These are phyloP conservation scores for Candolleomyces eurysporus DNA, from an alignment of 768 basidiomycete species.

Conservation along the genomic window DNA sequence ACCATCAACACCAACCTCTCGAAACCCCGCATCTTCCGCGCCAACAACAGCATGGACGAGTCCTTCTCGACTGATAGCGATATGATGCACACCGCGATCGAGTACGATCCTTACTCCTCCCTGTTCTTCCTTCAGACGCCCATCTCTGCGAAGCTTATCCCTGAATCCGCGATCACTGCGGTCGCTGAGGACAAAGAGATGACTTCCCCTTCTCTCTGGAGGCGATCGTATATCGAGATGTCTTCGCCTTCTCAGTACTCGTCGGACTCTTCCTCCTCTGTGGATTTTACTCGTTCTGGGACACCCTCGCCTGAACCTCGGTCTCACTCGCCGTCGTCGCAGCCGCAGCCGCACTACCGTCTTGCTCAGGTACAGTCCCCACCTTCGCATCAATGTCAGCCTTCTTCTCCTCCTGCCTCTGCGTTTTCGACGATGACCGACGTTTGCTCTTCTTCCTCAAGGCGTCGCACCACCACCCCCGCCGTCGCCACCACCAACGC, in stretches of 20 bases:
- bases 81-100: slow-evolving; percentile 74
- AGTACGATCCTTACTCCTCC: slow-evolving; percentile 59
- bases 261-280: slow-evolving; percentile 38
- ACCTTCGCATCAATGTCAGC: slow-evolving; percentile 40
- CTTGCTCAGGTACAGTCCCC: slow-evolving; percentile 31
- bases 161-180: slow-evolving; percentile 37
- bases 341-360: slow-evolving; percentile 13
- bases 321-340: slow-evolving; percentile 27
- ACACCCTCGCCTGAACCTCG: slow-evolving; percentile 18
- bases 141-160: slow-evolving; percentile 35
- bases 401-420: slow-evolving; percentile 38
- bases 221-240: slow-evolving; percentile 40
- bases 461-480: slow-evolving; percentile 27
- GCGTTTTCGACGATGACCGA: slow-evolving; percentile 40
- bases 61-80: slow-evolving; percentile 55
- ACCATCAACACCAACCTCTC: slow-evolving; percentile 59
- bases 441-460: slow-evolving; percentile 33
- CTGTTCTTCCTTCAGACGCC: slow-evolving; percentile 53
- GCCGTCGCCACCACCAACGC: slow-evolving; percentile 33
- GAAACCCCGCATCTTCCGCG: slow-evolving; percentile 46
- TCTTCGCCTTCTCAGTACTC: slow-evolving; percentile 46
- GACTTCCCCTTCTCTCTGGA: slow-evolving; percentile 50
- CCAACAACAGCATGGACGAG: slow-evolving; percentile 38
- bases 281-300: slow-evolving; percentile 23
- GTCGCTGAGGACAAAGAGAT: slow-evolving; percentile 55